Conservation (phyloP, 2,329 filamentous ascomycete species). For the Pseudogymnoascus sp. region DNA sequence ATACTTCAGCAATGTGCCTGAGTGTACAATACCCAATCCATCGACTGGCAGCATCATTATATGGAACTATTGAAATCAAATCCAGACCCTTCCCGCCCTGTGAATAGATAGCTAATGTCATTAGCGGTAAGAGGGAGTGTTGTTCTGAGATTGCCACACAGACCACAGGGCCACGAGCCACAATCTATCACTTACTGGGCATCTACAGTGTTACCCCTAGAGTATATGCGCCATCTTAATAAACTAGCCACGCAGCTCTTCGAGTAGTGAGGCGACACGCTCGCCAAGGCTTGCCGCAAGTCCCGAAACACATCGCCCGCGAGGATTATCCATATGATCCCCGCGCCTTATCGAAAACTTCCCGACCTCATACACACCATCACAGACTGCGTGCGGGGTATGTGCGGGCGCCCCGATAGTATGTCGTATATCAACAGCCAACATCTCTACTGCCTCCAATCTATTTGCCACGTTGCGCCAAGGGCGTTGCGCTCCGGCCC, state of each 20-base stretch:
- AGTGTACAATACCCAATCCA: neutral
- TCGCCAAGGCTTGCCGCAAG: neutral
- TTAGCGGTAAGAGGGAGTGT: neutral
- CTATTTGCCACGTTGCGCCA: constrained; percentile 5
- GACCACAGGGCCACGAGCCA: neutral
- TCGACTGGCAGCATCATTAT: neutral
- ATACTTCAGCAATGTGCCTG: neutral
- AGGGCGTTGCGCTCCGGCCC: neutral
- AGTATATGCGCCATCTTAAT: constrained; percentile 5
- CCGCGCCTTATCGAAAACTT: neutral
- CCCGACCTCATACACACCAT: neutral
- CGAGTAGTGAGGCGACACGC: constrained; percentile 4
- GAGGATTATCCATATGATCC: constrained; percentile 1
- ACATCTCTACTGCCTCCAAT: neutral
- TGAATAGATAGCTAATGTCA: neutral
- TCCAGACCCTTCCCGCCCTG: neutral
- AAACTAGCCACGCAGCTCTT: neutral
- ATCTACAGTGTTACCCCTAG: neutral
- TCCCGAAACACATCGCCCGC: neutral
- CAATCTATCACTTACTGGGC: neutral
- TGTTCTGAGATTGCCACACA: neutral
- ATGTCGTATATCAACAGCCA: neutral
- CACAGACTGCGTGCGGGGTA: neutral
- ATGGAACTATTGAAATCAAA: constrained; percentile 7
- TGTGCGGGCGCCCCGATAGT: neutral